Base-by-base conservation (phyloP, 2,329 filamentous ascomycete genomes). In the Fusarium floridanum region DNA sequence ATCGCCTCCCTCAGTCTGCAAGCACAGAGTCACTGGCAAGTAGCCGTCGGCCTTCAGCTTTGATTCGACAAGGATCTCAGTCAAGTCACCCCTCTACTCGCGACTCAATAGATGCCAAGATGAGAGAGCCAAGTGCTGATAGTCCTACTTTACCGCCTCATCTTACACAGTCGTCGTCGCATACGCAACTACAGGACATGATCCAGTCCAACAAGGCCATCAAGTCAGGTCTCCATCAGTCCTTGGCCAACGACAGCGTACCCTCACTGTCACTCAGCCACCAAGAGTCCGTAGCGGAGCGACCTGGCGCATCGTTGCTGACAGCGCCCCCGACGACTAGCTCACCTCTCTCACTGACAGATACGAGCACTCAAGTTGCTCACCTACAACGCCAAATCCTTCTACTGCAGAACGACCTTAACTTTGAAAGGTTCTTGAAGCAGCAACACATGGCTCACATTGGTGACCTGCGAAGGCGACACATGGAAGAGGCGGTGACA, bases 371-470 rank as follows among this genome's bases (percentile, higher is more conserved):
- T 17, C 84, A 87, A 67, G 78, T 88, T 32, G 84, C 88, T 2
- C 89, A 91, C 73, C 84, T 97, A 5, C 91, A 94, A 74, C 89
- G 92, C 48, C 92, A 95, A 76, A 89, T 95, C n/a, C 88, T 95
- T 63, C 84, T 95, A 3, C 83, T 97, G 12, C 91, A 92, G 53
- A 97, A 95, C 71, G 94, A 97, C 76, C 86, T 97, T 50, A 94
- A 93, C 74, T 97, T 96, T 78, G 94, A 97, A 81, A 88, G 93
- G 29, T 96, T 95, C 81, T 88, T 96, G 77, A 96, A 95, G 80
- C 91, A 95, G 73, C 94, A 97, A 78, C 94, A 96, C 80, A 90
- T 95, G 74, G 90, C 92, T 2, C 93, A 96, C 68, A 95, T 97
- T 79, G 93, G 93, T 1, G 93, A 94, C 78, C 84, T 97, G 48